Percentiles rank a stretch among this genome's conserved stretches.
phyloP scores from a whole-genome alignment of 1,139 yeast genomes.

The Geotrichum fermentans region DNA sequence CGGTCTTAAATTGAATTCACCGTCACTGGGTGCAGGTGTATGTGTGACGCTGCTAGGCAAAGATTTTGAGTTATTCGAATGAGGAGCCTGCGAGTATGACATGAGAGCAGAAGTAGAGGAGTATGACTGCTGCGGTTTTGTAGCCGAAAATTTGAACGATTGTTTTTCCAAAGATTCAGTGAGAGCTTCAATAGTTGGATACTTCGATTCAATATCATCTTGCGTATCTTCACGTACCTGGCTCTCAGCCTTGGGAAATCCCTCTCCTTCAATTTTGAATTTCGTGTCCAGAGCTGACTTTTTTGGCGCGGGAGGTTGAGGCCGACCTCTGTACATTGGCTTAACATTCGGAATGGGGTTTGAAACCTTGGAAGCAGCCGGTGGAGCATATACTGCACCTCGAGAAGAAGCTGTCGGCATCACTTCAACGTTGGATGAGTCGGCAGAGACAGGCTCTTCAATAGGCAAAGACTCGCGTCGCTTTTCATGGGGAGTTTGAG shows the following conservation, averaged over 20 bases:
- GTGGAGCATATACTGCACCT: slow-evolving; percentile 7
- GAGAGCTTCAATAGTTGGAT: slow-evolving; percentile 38
- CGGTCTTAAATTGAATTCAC: background rate
- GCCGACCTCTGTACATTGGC: slow-evolving; percentile 21
- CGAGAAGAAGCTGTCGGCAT: background rate
- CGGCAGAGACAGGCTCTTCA: background rate
- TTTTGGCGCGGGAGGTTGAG: slow-evolving; percentile 6
- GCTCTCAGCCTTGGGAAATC: slow-evolving; percentile 15
- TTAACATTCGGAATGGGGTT: slow-evolving; percentile 13
- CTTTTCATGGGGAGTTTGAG: slow-evolving; percentile 22
- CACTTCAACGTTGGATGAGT: background rate
- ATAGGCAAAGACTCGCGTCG: slow-evolving; percentile 4
- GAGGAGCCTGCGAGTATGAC: slow-evolving; percentile 1
- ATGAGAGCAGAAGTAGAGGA: background rate
- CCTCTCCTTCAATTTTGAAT: slow-evolving; percentile 6
- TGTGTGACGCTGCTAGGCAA: slow-evolving; percentile 8
- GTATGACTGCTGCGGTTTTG: background rate
- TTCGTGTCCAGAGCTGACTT: slow-evolving; percentile 1
- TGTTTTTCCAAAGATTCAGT: slow-evolving; percentile 28
- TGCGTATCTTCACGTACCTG: slow-evolving; percentile 22
- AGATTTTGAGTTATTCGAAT: background rate
- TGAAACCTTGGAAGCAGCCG: slow-evolving; percentile 3
- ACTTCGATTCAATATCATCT: slow-evolving; percentile 28
- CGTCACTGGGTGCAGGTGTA: background rate
- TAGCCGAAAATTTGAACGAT: slow-evolving; percentile 24